Evolutionary conservation across 768 basidiomycete genomes (phyloP), one percentile per base, ranked within the genome.

Genomic region (Tricholoma hemisulphureum): DNA sequence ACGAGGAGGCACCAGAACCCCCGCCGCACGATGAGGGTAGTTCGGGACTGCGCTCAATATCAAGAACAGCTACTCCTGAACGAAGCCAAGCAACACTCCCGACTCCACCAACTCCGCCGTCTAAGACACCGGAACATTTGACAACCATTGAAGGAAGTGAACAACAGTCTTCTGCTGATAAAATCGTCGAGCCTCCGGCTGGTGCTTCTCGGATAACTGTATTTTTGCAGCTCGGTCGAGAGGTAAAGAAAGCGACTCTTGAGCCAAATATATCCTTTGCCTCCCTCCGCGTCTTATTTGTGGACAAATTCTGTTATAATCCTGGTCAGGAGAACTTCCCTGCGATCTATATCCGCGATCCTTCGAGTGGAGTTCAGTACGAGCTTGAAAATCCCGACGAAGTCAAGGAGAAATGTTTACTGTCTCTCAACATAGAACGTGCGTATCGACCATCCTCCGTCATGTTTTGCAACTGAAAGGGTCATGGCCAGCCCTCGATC

Each of bases 341-440:
- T 23, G 91, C 91, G 11, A 96, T 99, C 46, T 98, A 98, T 68
- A 89, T 98, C 53, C 87, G 92, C 9, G 96, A 98, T 75, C 89
- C 89, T 3, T 85, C 85, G 39, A 94, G 91, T 58, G 94, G 94
- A 11, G 91, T 98, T 51, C 90, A 94, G 68, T 99, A 96, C 68
- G 95, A 98, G 73, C 76, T 98, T 56, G 96, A 99, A 70, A 93
- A 98, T 69, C 85, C 93, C 56, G 90, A 91, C 16, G 96, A 99
- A 68, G 84, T 99, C 29, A 87, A 88, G 71, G 89, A 93, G 56
- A 93, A 87, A 60, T 91, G 90, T 68, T 71, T 98, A 18, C 75
- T 99, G 50, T 95, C 92, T 46, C 76, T 99, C 49, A 97, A 98
- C 64, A 95, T 99, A 58, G 96, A 98, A 81, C 92, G 96, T 98